Evolutionary conservation across 768 basidiomycete genomes (phyloP), one percentile per base, ranked within the genome.

Genomic region (Steccherinum ochraceum): DNA sequence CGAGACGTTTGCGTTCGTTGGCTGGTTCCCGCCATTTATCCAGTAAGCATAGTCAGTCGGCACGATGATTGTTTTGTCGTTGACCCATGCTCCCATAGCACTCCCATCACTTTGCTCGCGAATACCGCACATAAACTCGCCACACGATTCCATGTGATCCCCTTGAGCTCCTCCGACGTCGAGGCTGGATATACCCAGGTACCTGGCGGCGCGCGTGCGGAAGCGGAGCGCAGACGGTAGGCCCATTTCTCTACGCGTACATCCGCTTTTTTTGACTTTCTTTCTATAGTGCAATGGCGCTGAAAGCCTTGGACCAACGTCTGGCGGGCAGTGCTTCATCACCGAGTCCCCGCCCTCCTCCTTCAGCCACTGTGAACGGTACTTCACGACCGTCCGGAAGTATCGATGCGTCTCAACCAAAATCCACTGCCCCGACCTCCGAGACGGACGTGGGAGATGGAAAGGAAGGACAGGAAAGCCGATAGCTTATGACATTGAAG

Each of bases 11-110:
- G 85, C 93, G 24, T 83, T 99, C 60, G 75, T 92, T 16, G 84
- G 84, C 52, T 99, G 94, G 93, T 99, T 99, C 78, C 96, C 96
- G 54, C 93, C 94, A 13, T 82, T 94, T 64, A 68, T 93, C 56
- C 90, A 96, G 95, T 97, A 67, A 89, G 79, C 30, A 45, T 39
- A 44, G 30, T 23, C 48, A 42, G n/a, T 3, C 26, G 21, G 5
- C n/a, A 40, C 26, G 48, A n/a, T 12, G 48, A n/a, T 12, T 39
- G 18, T 24, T 30, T 46, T 40, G 40, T 20, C 30, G 30, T 35
- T 35, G 30, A 35, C 51, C 52, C n/a, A 55, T 48, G 25, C 20
- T 41, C 19, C 18, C 25, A 19, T 25, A 95, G 93, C 59, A 79
- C 78, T 52, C 90, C 86, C 40, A 72, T 97, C 49, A 77, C 80